phyloP scores from a whole-genome alignment of 2,329 filamentous ascomycete genomes.

The Fusarium papillatum region DNA sequence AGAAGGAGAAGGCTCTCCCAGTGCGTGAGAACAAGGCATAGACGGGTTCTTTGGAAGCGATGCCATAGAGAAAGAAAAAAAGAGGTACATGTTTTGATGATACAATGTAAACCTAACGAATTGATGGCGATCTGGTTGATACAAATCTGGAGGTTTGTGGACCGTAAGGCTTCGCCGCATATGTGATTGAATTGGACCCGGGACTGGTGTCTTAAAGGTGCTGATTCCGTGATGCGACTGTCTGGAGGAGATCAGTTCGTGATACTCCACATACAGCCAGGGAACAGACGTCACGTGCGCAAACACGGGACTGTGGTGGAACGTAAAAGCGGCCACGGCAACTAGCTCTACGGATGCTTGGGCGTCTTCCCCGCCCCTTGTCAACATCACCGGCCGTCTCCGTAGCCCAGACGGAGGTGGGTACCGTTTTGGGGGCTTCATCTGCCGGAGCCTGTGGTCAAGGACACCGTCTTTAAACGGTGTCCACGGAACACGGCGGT shows the following conservation, averaged over 20 bases:
- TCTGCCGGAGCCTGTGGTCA: constrained; percentile 19
- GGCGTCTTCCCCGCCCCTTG: constrained; percentile 31
- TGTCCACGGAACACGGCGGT: constrained; percentile 5
- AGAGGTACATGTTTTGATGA: constrained; percentile 20
- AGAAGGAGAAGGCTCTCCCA: constrained; percentile 44
- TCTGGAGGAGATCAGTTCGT: not conserved
- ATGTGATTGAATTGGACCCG: not conserved
- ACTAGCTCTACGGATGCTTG: constrained; percentile 20
- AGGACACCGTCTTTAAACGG: constrained; percentile 6
- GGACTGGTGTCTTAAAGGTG: not conserved
- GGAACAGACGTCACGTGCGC: not conserved
- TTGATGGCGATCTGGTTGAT: constrained; percentile 2
- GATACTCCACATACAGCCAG: not conserved
- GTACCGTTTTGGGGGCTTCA: constrained; percentile 30
- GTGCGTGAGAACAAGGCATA: constrained; percentile 45
- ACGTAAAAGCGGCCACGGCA: constrained; percentile 16
- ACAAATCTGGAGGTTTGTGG: not conserved
- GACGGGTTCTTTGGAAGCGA: constrained; percentile 15
- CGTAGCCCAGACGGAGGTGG: constrained; percentile 36
- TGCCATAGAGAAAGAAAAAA: constrained; percentile 37
- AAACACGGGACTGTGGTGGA: not conserved
- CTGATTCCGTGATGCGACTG: not conserved
- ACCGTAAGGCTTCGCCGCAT: not conserved
- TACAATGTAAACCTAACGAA: constrained; percentile 27
- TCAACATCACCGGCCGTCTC: constrained; percentile 29